Conservation (phyloP, 768 basidiomycete genomes). For the Russula sp. region DNA sequence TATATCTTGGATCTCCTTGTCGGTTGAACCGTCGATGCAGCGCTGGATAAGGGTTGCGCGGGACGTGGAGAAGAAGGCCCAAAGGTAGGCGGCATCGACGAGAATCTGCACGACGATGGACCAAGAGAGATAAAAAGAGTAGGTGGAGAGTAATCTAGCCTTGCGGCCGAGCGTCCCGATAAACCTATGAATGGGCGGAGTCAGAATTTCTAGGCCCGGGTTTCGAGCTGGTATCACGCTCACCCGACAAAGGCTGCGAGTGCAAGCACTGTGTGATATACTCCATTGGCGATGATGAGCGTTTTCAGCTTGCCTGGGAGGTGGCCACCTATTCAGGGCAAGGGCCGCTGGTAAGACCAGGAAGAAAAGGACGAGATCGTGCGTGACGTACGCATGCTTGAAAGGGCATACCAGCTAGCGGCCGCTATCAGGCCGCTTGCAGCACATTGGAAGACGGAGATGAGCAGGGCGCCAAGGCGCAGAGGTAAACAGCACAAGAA, state of each 20-base stretch:
- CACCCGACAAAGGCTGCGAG: constrained; percentile 19
- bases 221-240: neutral
- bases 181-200: neutral
- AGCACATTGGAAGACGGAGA: constrained; percentile 15
- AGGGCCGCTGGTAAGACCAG: neutral
- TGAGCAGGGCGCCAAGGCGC: constrained; percentile 22
- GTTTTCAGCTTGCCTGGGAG: neutral
- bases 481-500: constrained; percentile 23
- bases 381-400: constrained; percentile 13
- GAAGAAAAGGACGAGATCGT: neutral
- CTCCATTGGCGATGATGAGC: neutral
- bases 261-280: constrained; percentile 5
- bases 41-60: constrained; percentile 7
- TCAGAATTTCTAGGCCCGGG: neutral
- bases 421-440: constrained; percentile 12
- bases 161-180: constrained; percentile 20
- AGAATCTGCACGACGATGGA: constrained; percentile 3
- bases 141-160: constrained; percentile 13
- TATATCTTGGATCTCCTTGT: neutral
- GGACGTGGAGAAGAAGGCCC: constrained; percentile 7
- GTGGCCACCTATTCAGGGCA: constrained; percentile 1
- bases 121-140: constrained; percentile 11
- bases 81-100: constrained; percentile 1
- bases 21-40: constrained; percentile 20
- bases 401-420: constrained; percentile 1